Evolutionary conservation across 1,284 basidiomycete genomes (phyloP).

Genomic region (Naganishia sp.): DNA sequence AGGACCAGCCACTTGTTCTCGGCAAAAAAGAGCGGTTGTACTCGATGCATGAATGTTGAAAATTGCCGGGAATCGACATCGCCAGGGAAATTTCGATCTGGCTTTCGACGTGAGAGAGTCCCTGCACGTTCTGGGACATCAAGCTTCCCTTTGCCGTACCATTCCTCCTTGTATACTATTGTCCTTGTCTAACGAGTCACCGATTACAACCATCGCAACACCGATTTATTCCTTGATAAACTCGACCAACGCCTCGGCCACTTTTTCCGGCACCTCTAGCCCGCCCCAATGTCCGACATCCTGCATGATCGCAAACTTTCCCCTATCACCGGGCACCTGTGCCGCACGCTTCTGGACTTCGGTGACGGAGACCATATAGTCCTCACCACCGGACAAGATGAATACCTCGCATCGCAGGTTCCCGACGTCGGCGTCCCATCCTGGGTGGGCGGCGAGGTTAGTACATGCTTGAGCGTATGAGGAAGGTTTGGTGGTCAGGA

Average conservation of each 20-base stretch:
- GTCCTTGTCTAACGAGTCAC: too few species aligned
- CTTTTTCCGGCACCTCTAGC: constrained; percentile 38
- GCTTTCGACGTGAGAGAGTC: too few species aligned
- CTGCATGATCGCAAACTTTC: constrained; percentile 33
- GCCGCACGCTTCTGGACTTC: constrained; percentile 36
- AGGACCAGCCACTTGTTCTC: not conserved
- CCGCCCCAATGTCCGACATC: constrained; percentile 44
- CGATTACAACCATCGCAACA: too few species aligned
- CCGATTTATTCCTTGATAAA: not conserved
- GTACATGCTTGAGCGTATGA: constrained; percentile 41
- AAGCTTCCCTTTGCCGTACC: too few species aligned
- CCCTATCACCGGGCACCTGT: constrained; percentile 33
- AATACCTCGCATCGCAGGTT: constrained; percentile 34
- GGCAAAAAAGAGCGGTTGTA: not conserved
- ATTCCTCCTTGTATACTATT: too few species aligned
- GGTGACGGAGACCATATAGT: constrained; percentile 39
- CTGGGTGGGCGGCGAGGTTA: constrained; percentile 36
- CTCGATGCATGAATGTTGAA: not conserved
- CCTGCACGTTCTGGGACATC: too few species aligned
- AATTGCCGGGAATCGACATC: too few species aligned
- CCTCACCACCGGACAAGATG: constrained; percentile 41
- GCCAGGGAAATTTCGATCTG: too few species aligned
- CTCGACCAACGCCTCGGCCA: constrained; percentile 31
- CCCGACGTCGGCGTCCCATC: constrained; percentile 30
- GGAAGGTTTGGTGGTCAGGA: constrained; percentile 37